A percentile compares a stretch with the other conserved stretches of the same genome.
These are phyloP conservation scores for Hymenoscyphus occultus DNA, from an alignment of 2,329 filamentous ascomycete genomes.

Conservation along the genomic window DNA sequence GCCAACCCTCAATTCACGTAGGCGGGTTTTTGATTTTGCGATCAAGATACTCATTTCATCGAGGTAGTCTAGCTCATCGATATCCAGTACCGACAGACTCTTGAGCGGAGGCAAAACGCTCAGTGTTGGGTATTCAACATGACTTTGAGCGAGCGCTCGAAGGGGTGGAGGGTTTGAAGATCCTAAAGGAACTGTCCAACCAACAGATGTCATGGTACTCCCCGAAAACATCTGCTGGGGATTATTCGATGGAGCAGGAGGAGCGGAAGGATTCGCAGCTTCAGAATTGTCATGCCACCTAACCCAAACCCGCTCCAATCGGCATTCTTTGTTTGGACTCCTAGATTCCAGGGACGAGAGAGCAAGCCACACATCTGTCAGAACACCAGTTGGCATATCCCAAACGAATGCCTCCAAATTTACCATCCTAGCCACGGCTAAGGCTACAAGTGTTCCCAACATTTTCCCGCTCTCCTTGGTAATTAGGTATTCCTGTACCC, in stretches of 20 bases:
- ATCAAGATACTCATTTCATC: conserved; percentile 80
- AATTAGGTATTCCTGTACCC: conserved; percentile 79
- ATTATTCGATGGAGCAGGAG: conserved; percentile 23
- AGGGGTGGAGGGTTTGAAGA: conserved; percentile 23
- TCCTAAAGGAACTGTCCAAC: conserved; percentile 36
- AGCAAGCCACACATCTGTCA: conserved; percentile 78
- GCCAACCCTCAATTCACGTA: conserved; percentile 72
- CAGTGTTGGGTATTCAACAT: conserved; percentile 76
- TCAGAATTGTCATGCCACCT: conserved; percentile 74
- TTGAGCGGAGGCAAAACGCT: conserved; percentile 73
- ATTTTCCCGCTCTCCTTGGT: conserved; percentile 83
- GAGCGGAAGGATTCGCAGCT: conserved; percentile 27
- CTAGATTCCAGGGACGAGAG: conserved; percentile 65
- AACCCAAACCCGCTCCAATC: conserved; percentile 73
- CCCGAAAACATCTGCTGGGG: conserved; percentile 35
- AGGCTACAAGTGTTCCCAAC: conserved; percentile 77
- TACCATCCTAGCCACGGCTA: conserved; percentile 77
- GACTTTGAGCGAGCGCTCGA: conserved; percentile 49
- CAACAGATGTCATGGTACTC: conserved; percentile 43
- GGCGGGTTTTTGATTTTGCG: conserved; percentile 61
- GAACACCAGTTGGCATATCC: conserved; percentile 85
- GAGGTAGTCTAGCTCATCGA: conserved; percentile 78
- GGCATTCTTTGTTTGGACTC: conserved; percentile 55
- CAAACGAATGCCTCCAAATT: conserved; percentile 80
- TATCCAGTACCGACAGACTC: conserved; percentile 73